phyloP scores from a whole-genome alignment of 805 yeast species.

The Wickerhamiella cacticola region DNA sequence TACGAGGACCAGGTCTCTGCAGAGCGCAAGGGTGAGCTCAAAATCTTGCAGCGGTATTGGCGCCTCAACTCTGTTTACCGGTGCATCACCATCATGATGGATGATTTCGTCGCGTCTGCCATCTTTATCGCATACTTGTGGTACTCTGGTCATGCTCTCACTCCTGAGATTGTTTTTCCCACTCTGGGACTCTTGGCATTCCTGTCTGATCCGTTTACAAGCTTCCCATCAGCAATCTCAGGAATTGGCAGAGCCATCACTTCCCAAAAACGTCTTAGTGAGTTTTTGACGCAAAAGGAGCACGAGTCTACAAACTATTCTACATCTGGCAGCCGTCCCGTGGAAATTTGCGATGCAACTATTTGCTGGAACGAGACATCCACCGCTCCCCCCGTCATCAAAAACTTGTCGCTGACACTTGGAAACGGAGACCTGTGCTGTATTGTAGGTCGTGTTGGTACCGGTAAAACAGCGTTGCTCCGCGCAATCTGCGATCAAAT shows the following conservation, averaged over 20 bases:
- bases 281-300: slow-evolving; percentile 18
- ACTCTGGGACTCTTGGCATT: slow-evolving; percentile 49
- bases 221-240: slow-evolving; percentile 16
- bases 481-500: slow-evolving; percentile 71
- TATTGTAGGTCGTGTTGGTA: slow-evolving; percentile 80
- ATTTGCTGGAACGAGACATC: slow-evolving; percentile 31
- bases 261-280: slow-evolving; percentile 18
- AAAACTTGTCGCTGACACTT: slow-evolving; percentile 49
- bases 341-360: slow-evolving; percentile 12
- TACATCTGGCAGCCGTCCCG: not conserved
- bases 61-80: slow-evolving; percentile 64
- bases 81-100: slow-evolving; percentile 71
- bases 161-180: slow-evolving; percentile 75
- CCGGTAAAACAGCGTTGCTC: slow-evolving; percentile 76
- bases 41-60: slow-evolving; percentile 37
- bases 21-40: slow-evolving; percentile 50
- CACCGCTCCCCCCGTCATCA: slow-evolving; percentile 18
- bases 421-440: slow-evolving; percentile 71
- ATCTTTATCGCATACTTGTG: slow-evolving; percentile 72
- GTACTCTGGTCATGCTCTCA: slow-evolving; percentile 49
- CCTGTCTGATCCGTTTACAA: slow-evolving; percentile 29
- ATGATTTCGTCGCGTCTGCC: slow-evolving; percentile 70
- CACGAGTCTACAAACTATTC: slow-evolving; percentile 12
- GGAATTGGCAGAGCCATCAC: slow-evolving; percentile 16
- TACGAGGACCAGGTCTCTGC: slow-evolving; percentile 44